phyloP scores from a whole-genome alignment of 176 grass and related monocot species.

The Carex scoparia region DNA sequence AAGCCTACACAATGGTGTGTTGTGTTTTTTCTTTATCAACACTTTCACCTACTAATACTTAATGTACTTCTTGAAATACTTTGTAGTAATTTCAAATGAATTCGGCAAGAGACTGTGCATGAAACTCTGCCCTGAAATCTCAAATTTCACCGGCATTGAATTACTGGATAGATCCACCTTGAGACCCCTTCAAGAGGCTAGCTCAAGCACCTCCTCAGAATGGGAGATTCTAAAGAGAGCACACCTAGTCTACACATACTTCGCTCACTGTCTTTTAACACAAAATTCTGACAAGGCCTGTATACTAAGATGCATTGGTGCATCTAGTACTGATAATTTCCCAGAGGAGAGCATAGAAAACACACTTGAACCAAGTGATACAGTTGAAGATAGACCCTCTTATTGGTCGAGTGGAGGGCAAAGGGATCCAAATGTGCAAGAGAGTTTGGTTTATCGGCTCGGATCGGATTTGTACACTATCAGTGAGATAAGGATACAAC shows the following conservation, averaged over 20 bases:
- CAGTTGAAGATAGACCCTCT: constrained; percentile 28
- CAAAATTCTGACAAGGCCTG: constrained; percentile 28
- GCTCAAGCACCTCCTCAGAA: constrained; percentile 38
- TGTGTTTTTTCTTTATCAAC: background rate
- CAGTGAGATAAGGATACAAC: constrained; percentile 58
- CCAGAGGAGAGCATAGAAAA: constrained; percentile 66
- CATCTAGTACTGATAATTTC: constrained; percentile 89
- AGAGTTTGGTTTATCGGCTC: constrained; percentile 65
- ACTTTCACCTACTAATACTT: background rate
- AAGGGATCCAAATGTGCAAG: constrained; percentile 32
- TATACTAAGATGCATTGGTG: constrained; percentile 51
- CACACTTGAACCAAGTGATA: constrained; percentile 48
- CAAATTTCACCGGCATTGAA: constrained; percentile 34
- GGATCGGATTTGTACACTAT: constrained; percentile 45
- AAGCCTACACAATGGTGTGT: background rate
- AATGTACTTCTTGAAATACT: background rate
- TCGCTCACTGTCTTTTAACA: constrained; percentile 40
- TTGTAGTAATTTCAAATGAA: constrained; percentile 52
- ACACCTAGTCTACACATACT: constrained; percentile 51
- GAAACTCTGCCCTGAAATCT: constrained; percentile 51
- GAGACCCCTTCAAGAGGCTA: constrained; percentile 8
- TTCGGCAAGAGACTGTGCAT: constrained; percentile 52
- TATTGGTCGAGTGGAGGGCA: constrained; percentile 92
- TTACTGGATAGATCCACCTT: constrained; percentile 29
- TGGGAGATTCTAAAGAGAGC: constrained; percentile 29